A percentile compares a stretch with the other conserved stretches of the same genome.
These are phyloP conservation scores for Debaryomycetaceae sp. DNA, from an alignment of 1,139 yeast species.

Conservation along the genomic window DNA sequence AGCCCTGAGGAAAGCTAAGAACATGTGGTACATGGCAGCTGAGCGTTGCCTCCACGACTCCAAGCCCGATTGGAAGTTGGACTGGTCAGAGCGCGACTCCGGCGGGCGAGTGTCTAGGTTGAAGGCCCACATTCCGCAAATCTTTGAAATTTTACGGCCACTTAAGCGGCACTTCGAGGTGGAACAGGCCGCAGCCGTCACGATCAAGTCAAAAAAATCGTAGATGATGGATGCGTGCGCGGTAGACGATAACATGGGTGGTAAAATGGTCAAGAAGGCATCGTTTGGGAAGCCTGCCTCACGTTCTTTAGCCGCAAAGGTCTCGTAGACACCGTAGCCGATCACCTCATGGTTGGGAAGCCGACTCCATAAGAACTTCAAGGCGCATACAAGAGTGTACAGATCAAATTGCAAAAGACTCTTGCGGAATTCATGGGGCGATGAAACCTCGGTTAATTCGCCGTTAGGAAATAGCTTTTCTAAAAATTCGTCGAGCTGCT, in stretches of 20 bases:
- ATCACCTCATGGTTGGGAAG: constrained; percentile 70
- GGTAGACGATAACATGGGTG: constrained; percentile 70
- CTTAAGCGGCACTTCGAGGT: constrained; percentile 69
- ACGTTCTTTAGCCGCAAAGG: constrained; percentile 55
- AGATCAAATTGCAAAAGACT: constrained; percentile 40
- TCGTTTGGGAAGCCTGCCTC: constrained; percentile 55
- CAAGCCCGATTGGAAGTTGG: constrained; percentile 58
- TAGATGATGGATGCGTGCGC: constrained; percentile 85
- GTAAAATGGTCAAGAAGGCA: constrained; percentile 74
- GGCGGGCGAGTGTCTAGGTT: not conserved
- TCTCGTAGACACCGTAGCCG: constrained; percentile 77
- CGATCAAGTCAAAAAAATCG: constrained; percentile 73
- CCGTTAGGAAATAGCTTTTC: constrained; percentile 45
- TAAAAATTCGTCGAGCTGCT: constrained; percentile 42
- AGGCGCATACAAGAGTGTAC: constrained; percentile 57
- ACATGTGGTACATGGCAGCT: constrained; percentile 75
- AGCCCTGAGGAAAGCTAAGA: constrained; percentile 68
- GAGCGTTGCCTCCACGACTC: constrained; percentile 73
- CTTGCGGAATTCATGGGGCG: constrained; percentile 15
- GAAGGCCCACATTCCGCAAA: constrained; percentile 90
- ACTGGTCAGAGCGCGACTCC: constrained; percentile 13
- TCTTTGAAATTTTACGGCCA: constrained; percentile 68
- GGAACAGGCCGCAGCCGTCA: constrained; percentile 64
- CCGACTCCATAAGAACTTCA: constrained; percentile 82
- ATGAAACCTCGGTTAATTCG: constrained; percentile 16